Evolutionary conservation across 2,329 filamentous ascomycete species (phyloP).

Genomic region (Balansia obtecta): DNA sequence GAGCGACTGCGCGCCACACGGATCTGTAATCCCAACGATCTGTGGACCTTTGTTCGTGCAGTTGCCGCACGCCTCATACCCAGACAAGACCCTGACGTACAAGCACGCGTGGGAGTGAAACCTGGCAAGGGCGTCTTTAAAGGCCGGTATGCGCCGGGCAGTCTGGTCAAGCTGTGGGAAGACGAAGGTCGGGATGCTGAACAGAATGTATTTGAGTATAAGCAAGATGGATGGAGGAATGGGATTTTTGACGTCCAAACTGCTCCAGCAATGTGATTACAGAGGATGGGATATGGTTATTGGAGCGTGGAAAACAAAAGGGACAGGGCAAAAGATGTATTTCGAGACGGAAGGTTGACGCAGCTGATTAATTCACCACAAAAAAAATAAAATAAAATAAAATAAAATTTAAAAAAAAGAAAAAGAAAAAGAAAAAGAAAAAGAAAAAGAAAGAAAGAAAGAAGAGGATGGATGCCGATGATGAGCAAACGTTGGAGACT

Average conservation of each 20-base stretch:
- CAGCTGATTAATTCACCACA: no score
- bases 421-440: no score
- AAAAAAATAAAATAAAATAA: no score
- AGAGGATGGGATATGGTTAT: not conserved
- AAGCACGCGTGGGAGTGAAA: constrained; percentile 59
- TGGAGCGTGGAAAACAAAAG: not conserved
- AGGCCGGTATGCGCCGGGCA: constrained; percentile 78
- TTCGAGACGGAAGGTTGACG: no score
- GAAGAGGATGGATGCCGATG: no score
- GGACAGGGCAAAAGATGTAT: no score
- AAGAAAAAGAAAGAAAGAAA: no score
- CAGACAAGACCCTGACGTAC: constrained; percentile 62
- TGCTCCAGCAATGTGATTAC: constrained; percentile 9
- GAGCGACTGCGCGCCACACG: constrained; percentile 78
- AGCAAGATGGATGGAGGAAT: constrained; percentile 67
- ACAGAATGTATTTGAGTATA: constrained; percentile 64
- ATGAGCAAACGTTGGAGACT: no score
- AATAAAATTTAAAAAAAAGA: no score
- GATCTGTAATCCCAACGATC: constrained; percentile 65
- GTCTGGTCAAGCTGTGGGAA: constrained; percentile 80
- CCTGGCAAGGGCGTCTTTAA: constrained; percentile 54
- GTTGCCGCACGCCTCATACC: constrained; percentile 65
- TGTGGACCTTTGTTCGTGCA: constrained; percentile 72
- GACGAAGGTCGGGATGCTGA: constrained; percentile 59
- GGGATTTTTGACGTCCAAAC: constrained; percentile 55